phyloP scores from a whole-genome alignment of 257 asterid genomes.

The Salvia splendens region DNA sequence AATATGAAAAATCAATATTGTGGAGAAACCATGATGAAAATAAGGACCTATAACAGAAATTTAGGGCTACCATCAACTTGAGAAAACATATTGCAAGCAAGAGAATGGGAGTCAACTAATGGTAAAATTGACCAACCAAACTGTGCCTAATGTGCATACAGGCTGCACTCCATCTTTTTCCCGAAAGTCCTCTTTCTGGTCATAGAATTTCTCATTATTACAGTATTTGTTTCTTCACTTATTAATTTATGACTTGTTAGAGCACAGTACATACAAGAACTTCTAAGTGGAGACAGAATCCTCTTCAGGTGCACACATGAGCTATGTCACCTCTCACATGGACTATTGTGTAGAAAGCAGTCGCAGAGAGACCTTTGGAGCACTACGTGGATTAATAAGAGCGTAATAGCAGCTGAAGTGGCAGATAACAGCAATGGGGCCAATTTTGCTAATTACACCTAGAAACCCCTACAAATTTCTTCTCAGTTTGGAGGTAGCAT shows the following conservation, averaged over 20 bases:
- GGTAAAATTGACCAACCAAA: constrained; percentile 5
- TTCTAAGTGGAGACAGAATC: constrained; percentile 3
- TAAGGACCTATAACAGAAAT: background rate
- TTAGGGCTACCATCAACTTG: background rate
- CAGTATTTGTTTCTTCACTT: background rate
- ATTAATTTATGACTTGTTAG: constrained; percentile 1
- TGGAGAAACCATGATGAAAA: constrained; percentile 15
- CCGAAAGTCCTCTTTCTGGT: background rate
- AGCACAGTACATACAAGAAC: constrained; percentile 11
- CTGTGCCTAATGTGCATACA: constrained; percentile 14
- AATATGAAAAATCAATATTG: constrained; percentile 21
- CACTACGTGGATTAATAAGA: constrained; percentile 4
- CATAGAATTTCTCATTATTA: background rate
- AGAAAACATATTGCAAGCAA: background rate
- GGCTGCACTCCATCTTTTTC: background rate
- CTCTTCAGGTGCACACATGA: constrained; percentile 10
- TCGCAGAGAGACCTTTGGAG: background rate
- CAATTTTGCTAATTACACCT: constrained; percentile 16
- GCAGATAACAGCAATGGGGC: constrained; percentile 1
- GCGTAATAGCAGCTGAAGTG: constrained; percentile 15
- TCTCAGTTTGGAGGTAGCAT: background rate
- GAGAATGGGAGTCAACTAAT: constrained; percentile 3
- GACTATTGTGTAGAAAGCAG: background rate
- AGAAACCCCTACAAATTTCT: constrained; percentile 16
- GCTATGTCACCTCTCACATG: background rate